Base-by-base conservation (phyloP, 768 basidiomycete genomes). In the Coprinopsis strossmayeri region DNA sequence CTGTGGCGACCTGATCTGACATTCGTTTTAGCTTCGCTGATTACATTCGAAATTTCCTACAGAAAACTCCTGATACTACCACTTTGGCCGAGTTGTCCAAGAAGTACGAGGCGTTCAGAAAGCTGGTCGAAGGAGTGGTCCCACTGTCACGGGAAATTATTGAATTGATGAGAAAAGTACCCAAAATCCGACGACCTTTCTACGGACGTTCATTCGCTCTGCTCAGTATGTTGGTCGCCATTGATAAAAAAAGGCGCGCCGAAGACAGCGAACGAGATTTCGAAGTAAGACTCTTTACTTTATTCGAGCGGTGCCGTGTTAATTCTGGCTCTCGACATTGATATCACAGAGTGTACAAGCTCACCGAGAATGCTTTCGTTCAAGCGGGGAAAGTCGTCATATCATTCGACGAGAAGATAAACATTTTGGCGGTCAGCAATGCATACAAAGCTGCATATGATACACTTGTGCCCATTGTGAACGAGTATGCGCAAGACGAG, bases 181-280 rank as follows among this genome's bases (percentile, higher is more conserved):
- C 57, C 7, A 32, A 43, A 30, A 51, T 58, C 32, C 55, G 57
- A 13, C 40, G 56, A 15, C 61, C 61, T 15, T 57, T 59, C 40
- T 54, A 54, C 9, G 56, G 48, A 3, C 55, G 61, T 34, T 50
- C 55, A 2, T 53, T 55, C 9, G 53, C 52, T 28, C 45, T 62
- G 1, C 53, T 62, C 25, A 48, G 43, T n/a, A 56, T 58, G 41
- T 37, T 58, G 41, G 46, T 46, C 17, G 20, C 23, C 32, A 26
- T 51, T 9, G 38, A 34, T 32, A 25, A 7, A n/a, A 34, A 44
- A 2, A 34, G 46, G 26, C 12, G 37, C n/a, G 12, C 17, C 23
- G 17, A 40, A 7, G 49, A 44, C 10, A 28, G 21, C 23, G 30
- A 27, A 10, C 2, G 5, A n/a, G n/a, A n/a, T n/a, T n/a, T n/a